Conservation (phyloP, 208 protist species). For the Leishmania guyanensis region DNA sequence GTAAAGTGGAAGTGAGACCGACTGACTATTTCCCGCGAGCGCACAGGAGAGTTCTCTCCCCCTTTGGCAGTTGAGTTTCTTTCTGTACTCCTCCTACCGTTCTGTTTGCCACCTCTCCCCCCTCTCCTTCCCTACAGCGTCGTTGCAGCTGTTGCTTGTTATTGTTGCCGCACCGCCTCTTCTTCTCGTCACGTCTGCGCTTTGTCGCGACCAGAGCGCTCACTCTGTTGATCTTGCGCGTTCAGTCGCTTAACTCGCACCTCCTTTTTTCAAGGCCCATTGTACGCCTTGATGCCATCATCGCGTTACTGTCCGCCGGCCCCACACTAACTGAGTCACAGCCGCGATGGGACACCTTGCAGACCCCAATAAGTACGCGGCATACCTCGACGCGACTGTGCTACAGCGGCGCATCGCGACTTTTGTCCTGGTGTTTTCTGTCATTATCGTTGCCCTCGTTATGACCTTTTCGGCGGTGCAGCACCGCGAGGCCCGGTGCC, state of each 20-base stretch:
- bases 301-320: not conserved
- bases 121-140: not conserved
- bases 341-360: conserved; percentile 43
- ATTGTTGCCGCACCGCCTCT: not conserved
- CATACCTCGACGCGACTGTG: conserved; percentile 46
- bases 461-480: conserved; percentile 70
- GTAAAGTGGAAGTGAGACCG: not conserved
- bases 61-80: not conserved
- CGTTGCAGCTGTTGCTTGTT: not conserved
- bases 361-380: conserved; percentile 35
- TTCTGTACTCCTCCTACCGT: not conserved
- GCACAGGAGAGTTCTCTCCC: not conserved
- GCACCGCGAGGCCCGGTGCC: conserved; percentile 58
- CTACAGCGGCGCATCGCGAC: conserved; percentile 63
- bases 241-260: not conserved
- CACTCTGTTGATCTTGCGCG: not conserved
- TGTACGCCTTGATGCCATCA: not conserved
- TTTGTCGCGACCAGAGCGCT: not conserved
- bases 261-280: not conserved
- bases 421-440: conserved; percentile 77
- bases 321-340: not conserved
- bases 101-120: not conserved
- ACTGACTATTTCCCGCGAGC: not conserved
- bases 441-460: conserved; percentile 56
- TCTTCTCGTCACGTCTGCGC: not conserved